Percentiles rank a stretch among this genome's conserved stretches.
Conservation (phyloP, 163 green algal species). For the Chlamydomonas reinhardtii region DNA sequence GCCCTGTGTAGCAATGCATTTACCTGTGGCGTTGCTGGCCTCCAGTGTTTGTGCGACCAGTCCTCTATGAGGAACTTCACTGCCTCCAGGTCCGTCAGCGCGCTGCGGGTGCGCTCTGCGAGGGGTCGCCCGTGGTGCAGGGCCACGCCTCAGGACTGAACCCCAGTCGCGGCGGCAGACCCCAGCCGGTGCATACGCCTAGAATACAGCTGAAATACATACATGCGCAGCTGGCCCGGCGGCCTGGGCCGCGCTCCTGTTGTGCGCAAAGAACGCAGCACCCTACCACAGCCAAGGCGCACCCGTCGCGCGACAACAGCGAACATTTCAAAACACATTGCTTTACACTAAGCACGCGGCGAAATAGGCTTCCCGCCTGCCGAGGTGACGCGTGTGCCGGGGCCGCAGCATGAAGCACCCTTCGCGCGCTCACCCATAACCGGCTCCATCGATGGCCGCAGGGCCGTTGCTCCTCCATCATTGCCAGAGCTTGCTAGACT, state of each 20-base stretch:
- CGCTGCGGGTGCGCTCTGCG: slow-evolving; percentile 31
- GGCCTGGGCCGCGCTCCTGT: background rate
- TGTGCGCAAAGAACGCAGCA: no score
- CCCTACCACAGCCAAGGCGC: no score
- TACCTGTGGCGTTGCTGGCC: slow-evolving; percentile 38
- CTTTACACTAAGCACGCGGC: no score
- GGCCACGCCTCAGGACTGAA: background rate
- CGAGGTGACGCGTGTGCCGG: no score
- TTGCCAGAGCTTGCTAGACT: no score
- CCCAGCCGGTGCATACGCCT: background rate
- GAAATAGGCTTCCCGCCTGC: no score
- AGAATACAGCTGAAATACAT: no score
- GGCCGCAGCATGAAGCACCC: no score
- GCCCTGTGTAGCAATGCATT: no score
- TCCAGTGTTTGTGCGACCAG: slow-evolving; percentile 39
- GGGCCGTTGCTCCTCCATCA: background rate
- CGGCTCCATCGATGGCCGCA: slow-evolving; percentile 11
- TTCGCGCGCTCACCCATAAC: background rate
- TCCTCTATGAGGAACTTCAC: slow-evolving; percentile 47
- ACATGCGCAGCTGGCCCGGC: background rate
- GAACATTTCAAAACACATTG: no score
- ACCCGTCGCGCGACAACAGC: no score
- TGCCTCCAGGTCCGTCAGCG: slow-evolving; percentile 36
- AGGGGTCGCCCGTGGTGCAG: background rate
- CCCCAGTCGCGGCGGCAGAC: no score